These are phyloP conservation scores for Suillus spraguei DNA, from an alignment of 768 basidiomycete species.

Conservation along the genomic window DNA sequence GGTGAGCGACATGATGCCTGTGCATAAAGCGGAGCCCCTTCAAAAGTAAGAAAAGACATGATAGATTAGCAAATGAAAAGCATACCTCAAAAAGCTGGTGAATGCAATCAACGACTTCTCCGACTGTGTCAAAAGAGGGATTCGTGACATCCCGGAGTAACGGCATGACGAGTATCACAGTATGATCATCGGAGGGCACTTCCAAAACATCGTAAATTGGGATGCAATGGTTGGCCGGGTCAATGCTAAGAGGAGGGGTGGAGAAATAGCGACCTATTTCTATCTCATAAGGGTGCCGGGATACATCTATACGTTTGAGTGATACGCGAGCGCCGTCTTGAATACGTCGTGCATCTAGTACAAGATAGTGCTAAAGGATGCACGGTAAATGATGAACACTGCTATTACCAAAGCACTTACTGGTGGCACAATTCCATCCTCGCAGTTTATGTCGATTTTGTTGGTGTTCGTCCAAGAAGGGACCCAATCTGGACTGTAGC, in stretches of 20 bases:
- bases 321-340: slow-evolving; percentile 27
- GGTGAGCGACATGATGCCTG: slow-evolving; percentile 37
- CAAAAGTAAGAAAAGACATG: not conserved
- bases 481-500: slow-evolving; percentile 22
- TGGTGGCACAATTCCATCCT: not conserved
- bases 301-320: slow-evolving; percentile 26
- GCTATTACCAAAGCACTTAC: not conserved
- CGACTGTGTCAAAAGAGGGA: slow-evolving; percentile 22
- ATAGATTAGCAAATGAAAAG: not conserved
- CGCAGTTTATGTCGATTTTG: slow-evolving; percentile 7
- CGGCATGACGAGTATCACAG: slow-evolving; percentile 28
- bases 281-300: slow-evolving; percentile 20
- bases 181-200: slow-evolving; percentile 10
- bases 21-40: slow-evolving; percentile 43
- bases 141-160: slow-evolving; percentile 18
- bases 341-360: slow-evolving; percentile 28
- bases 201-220: slow-evolving; percentile 22
- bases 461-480: slow-evolving; percentile 23
- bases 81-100: slow-evolving; percentile 27
- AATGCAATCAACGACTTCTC: slow-evolving; percentile 27
- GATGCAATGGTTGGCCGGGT: slow-evolving; percentile 25
- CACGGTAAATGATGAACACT: not conserved
- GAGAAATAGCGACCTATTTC: slow-evolving; percentile 21
- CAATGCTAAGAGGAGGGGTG: not conserved
- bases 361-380: not conserved